These are phyloP conservation scores for Xylaria sp. DNA, from an alignment of 495 filamentous ascomycete genomes.

Conservation along the genomic window DNA sequence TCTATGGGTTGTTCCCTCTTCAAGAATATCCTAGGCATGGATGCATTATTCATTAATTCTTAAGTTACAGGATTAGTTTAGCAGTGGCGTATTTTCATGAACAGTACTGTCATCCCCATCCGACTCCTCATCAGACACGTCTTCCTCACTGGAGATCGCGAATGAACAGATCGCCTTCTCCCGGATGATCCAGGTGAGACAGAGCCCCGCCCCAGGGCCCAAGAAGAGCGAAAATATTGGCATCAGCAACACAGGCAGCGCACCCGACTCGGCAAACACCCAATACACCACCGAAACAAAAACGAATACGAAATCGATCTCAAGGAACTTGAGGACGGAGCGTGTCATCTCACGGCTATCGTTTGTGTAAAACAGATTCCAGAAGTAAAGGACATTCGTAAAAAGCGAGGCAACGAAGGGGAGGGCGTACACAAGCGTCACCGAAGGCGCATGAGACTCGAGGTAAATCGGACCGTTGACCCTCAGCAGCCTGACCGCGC, in stretches of 20 bases:
- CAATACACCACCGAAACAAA: constrained; percentile 50
- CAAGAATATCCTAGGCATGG: no score
- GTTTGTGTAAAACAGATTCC: constrained; percentile 40
- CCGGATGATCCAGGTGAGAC: constrained; percentile 46
- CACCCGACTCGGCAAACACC: constrained; percentile 48
- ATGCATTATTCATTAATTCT: background rate
- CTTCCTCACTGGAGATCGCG: constrained; percentile 23
- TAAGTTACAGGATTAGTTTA: background rate
- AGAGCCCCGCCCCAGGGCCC: constrained; percentile 49
- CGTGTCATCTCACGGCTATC: constrained; percentile 51
- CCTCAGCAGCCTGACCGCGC: constrained; percentile 25
- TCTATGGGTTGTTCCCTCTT: no score
- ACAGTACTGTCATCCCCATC: constrained; percentile 28
- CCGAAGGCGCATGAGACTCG: constrained; percentile 38
- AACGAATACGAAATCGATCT: constrained; percentile 44
- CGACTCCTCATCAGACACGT: constrained; percentile 20
- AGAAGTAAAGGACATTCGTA: constrained; percentile 42
- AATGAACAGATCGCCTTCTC: constrained; percentile 38
- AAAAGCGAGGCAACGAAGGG: constrained; percentile 44
- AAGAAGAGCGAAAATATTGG: constrained; percentile 37
- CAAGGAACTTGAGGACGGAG: constrained; percentile 43
- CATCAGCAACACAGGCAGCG: constrained; percentile 40
- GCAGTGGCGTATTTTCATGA: constrained; percentile 29
- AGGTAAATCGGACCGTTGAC: constrained; percentile 37
- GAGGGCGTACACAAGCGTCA: constrained; percentile 43